A percentile compares a stretch with the other conserved stretches of the same genome.
phyloP scores from a whole-genome alignment of 176 grass and related monocot genomes.

The Zea mays region DNA sequence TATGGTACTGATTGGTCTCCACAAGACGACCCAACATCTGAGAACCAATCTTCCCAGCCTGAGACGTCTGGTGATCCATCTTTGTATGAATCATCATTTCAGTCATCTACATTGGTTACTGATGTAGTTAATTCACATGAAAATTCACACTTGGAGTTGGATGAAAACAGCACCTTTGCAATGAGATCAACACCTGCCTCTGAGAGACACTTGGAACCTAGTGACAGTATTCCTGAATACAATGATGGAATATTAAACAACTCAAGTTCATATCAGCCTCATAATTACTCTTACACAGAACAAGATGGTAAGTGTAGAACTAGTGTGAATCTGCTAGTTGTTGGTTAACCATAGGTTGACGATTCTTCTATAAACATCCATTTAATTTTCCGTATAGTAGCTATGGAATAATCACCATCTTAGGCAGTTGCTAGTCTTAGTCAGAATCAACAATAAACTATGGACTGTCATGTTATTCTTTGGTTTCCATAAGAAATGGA shows the following conservation, averaged over 20 bases:
- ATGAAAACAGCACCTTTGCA: slow-evolving; percentile 47
- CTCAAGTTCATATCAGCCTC: slow-evolving; percentile 55
- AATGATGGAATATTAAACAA: slow-evolving; percentile 53
- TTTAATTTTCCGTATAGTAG: not conserved
- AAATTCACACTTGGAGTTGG: slow-evolving; percentile 37
- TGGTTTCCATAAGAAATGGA: not conserved
- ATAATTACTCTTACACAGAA: slow-evolving; percentile 47
- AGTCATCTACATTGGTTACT: slow-evolving; percentile 44
- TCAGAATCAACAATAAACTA: not conserved
- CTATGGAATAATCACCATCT: not conserved
- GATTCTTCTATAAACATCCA: slow-evolving; percentile 16
- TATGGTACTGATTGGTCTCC: slow-evolving; percentile 66
- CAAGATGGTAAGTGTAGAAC: slow-evolving; percentile 58
- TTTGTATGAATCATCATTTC: slow-evolving; percentile 40
- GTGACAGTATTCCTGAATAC: slow-evolving; percentile 55
- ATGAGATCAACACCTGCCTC: slow-evolving; percentile 35
- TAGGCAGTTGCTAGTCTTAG: not conserved
- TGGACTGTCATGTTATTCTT: too few relatives aligned
- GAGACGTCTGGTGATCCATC: slow-evolving; percentile 51
- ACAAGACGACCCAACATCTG: slow-evolving; percentile 51
- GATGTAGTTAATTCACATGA: slow-evolving; percentile 51
- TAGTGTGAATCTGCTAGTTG: slow-evolving; percentile 9
- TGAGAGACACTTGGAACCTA: slow-evolving; percentile 60
- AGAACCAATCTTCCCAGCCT: slow-evolving; percentile 35
- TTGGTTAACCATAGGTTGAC: slow-evolving; percentile 10